Percentiles rank a stretch among this genome's conserved stretches.
Evolutionary conservation across 371 early-diverging fungal species (phyloP).

Genomic region (Mucor saturninus): DNA sequence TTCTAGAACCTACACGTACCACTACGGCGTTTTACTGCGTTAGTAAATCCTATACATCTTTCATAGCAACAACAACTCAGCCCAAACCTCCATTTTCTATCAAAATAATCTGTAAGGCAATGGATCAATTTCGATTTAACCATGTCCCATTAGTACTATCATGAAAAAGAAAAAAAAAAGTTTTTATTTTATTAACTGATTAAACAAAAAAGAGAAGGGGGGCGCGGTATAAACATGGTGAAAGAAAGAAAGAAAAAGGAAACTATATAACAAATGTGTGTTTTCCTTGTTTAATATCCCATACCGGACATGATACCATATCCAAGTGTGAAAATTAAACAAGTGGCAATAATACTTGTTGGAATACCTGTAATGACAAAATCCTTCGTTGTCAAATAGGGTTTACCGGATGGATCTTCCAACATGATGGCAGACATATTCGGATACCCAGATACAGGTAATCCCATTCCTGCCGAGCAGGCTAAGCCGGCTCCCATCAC

Average conservation of each 20-base stretch:
- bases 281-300: slow-evolving; percentile 40
- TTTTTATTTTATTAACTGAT: neutral
- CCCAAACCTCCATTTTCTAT: neutral
- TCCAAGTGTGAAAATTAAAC: slow-evolving; percentile 77
- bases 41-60: no score
- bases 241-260: neutral
- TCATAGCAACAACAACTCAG: neutral
- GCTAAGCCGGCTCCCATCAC: slow-evolving; percentile 79
- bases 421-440: slow-evolving; percentile 96
- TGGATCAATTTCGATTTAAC: neutral
- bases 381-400: slow-evolving; percentile 83
- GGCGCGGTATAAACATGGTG: neutral
- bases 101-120: neutral
- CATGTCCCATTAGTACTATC: neutral
- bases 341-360: slow-evolving; percentile 71
- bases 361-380: slow-evolving; percentile 88
- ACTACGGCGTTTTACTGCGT: neutral
- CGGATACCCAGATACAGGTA: slow-evolving; percentile 95
- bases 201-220: neutral
- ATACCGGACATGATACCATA: slow-evolving; percentile 71
- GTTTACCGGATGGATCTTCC: slow-evolving; percentile 90
- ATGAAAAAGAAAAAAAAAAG: neutral
- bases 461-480: slow-evolving; percentile 57
- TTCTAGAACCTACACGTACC: no score
- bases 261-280: slow-evolving; percentile 6